Base-by-base conservation (phyloP, 1,284 basidiomycete genomes). In the Puccinia polysora region DNA sequence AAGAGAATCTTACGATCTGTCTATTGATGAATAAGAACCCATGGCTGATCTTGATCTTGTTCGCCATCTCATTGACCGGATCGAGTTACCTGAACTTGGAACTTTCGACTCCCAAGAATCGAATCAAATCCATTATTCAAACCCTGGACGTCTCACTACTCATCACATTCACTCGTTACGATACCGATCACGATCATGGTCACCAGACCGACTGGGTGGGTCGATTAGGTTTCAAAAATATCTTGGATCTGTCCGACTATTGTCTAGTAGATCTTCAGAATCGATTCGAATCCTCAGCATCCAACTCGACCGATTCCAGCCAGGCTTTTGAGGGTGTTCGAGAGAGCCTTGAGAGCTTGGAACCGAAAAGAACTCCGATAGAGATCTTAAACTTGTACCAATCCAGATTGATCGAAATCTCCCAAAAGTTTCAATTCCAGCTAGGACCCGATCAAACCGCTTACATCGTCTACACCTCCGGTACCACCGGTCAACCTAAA, bases 391-490 rank as follows among this genome's bases (percentile, higher is more conserved):
- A 70, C 59, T 2, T 12, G 71, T 12, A 58, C 55, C 40, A 53
- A 15, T 30, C 23, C 40, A 28, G 43, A 28, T 15, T 47, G 34
- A 71, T 3, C 32, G n/a, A 50, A 20, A 65, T 60, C 32, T 36
- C 67, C 25, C 25, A 58, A 30, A 34, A 20, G 32, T 47, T 28
- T 14, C 20, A 6, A 36, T 30, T 59, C 58, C 1, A 18, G 2
- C 23, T 28, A 7, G 10, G 25, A 23, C 10, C 28, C 12, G 14
- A 73, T 36, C 34, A 71, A 72, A 36, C 56, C 4, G 76, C 75
- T 2, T 77, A 77, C 43, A 64, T 76, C 15, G 75, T 77, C 52
- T 77, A 75, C 50, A 77, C 76, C 25, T 75, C 74, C 23, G 76
- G 76, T 3, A 74, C 75, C 18, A 77, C 76, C 8, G 76, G 76